Base-by-base conservation (phyloP, 1,139 yeast species). In the Blastobotrys proliferans region DNA sequence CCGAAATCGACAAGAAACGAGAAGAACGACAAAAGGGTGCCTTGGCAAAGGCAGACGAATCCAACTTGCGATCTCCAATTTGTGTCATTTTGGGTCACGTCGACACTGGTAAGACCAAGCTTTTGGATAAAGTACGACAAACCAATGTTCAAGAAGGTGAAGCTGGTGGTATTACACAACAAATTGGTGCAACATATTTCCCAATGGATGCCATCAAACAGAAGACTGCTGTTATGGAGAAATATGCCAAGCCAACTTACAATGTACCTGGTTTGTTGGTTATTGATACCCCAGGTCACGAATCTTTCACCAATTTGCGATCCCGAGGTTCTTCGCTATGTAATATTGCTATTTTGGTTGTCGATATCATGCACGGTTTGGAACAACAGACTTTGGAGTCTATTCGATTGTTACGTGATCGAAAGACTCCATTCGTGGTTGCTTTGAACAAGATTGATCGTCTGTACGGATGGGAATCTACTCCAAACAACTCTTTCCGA, bases 161-260 rank as follows among this genome's bases (percentile, higher is more conserved):
- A 73, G 99, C 98, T 45, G 99, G 99, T 74, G 99, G 99, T 74
- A 94, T 92, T 64, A 92, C 99, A 54, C 99, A 92, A 76, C 99
- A 92, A 70, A 92, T 92, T 63, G 99, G 99, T 79, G 99, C 99
- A 41, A 94, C 98, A 20, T 94, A 90, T 68, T 94, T 92, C 86
- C 98, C 98, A 48, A 90, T 92, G 56, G 94, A 84, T 26, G 87
- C 97, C 32, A 87, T 92, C 60, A 81, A 81, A 66, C 80, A 80
- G 60, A 94, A 94, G 72, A 92, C 97, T 31, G 83, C 81, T 37
- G 94, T 83, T 40, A 90, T 92, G 97, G 79, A 87, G 48, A 73
- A 80, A 55, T 84, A 77, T 64, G 97, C 87, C 66, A 83, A 85
- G 62, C 82, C 81, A 62, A 62, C 66, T 41, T 90, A 83, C 64